These are phyloP conservation scores for Phytophthora quininea DNA, from an alignment of 352 stramenopile species.

Conservation along the genomic window DNA sequence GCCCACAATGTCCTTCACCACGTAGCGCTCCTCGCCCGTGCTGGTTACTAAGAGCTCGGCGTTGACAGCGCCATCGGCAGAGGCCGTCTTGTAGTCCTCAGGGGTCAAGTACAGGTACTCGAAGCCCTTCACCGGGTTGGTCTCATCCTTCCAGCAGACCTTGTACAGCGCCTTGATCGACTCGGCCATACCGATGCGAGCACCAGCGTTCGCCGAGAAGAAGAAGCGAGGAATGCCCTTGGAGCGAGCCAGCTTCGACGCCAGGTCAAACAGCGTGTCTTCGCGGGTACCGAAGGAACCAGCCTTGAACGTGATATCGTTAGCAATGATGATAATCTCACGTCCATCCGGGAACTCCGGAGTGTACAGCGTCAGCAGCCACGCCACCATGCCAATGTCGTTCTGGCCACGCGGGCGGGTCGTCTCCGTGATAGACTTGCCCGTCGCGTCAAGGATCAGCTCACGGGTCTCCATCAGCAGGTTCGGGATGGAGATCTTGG, in stretches of 20 bases:
- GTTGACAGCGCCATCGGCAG: constrained; percentile 91
- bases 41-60: constrained; percentile 69
- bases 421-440: constrained; percentile 60
- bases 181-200: constrained; percentile 98
- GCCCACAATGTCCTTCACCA: constrained; percentile 98
- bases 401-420: constrained; percentile 94
- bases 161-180: constrained; percentile 98
- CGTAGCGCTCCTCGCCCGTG: constrained; percentile 89
- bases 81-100: constrained; percentile 95
- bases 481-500: constrained; percentile 82
- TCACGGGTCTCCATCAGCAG: constrained; percentile 95
- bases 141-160: constrained; percentile 97
- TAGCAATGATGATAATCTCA: constrained; percentile 98
- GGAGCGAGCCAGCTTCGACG: constrained; percentile 94
- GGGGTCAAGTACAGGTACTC: constrained; percentile 98
- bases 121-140: constrained; percentile 97
- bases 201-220: constrained; percentile 99
- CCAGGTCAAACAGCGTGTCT: constrained; percentile 98
- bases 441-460: constrained; percentile 91
- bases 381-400: constrained; percentile 99
- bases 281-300: constrained; percentile 99
- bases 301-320: constrained; percentile 99
- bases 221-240: constrained; percentile 97
- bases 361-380: constrained; percentile 98
- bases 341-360: constrained; percentile 97